Conservation (phyloP, 2,329 filamentous ascomycete genomes). For the Lasiodiplodia gonubiensis region DNA sequence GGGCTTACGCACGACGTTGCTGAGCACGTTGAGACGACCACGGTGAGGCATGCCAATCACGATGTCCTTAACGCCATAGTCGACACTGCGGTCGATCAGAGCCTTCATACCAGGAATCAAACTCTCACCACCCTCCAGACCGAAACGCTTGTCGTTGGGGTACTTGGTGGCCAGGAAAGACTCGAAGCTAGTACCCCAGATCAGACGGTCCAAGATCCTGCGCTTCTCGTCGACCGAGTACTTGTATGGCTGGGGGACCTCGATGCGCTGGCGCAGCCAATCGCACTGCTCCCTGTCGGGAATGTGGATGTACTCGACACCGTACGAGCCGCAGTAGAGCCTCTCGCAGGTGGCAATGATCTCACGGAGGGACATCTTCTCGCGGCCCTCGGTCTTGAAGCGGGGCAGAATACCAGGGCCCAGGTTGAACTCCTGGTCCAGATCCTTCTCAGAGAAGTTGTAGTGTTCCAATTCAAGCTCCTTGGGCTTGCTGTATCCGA, state of each 20-base stretch:
- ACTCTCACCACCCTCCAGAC: slow-evolving; percentile 95
- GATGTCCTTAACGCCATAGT: slow-evolving; percentile 98
- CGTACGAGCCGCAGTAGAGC: slow-evolving; percentile 97
- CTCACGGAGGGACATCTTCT: slow-evolving; percentile 96
- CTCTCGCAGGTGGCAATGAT: slow-evolving; percentile 92
- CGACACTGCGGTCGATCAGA: slow-evolving; percentile 95
- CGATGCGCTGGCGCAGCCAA: slow-evolving; percentile 93
- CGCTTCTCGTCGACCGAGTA: slow-evolving; percentile 99
- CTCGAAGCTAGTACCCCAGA: slow-evolving; percentile 99
- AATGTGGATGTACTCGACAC: slow-evolving; percentile 98
- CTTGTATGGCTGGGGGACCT: slow-evolving; percentile 93
- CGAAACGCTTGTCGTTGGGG: slow-evolving; percentile 99
- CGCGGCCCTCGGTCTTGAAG: slow-evolving; percentile 84
- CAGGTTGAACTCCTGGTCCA: slow-evolving; percentile 88
- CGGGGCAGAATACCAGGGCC: slow-evolving; percentile 94
- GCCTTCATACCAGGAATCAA: slow-evolving; percentile 99
- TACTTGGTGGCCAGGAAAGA: slow-evolving; percentile 95
- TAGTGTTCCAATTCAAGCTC: slow-evolving; percentile 94
- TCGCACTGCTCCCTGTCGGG: slow-evolving; percentile 97
- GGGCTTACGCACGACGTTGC: slow-evolving; percentile 97
- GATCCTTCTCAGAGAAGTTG: slow-evolving; percentile 90
- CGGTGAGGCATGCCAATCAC: slow-evolving; percentile 99
- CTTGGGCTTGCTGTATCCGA: slow-evolving; percentile 86
- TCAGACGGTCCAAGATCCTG: slow-evolving; percentile 93
- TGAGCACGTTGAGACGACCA: slow-evolving; percentile 95